Evolutionary conservation across 257 asterid genomes (phyloP).

Genomic region (Salvia hispanica): DNA sequence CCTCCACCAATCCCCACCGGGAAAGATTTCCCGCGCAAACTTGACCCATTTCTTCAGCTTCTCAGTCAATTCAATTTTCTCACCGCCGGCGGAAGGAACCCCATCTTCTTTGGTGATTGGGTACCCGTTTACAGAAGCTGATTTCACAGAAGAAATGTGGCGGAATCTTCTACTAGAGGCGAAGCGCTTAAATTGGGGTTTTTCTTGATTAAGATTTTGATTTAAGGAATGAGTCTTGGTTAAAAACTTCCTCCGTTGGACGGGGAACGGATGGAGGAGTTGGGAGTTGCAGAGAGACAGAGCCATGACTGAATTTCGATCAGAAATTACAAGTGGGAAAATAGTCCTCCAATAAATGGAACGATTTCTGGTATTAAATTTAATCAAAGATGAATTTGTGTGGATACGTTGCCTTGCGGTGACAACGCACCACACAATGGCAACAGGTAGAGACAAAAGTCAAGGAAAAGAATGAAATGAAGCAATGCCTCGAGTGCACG

Average conservation of each 20-base stretch:
- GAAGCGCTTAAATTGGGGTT: slow-evolving; percentile 29
- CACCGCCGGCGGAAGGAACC: slow-evolving; percentile 20
- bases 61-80: slow-evolving; percentile 40
- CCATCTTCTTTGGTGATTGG: slow-evolving; percentile 39
- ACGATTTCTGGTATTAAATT: not conserved
- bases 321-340: not conserved
- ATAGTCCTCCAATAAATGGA: not conserved
- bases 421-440: slow-evolving; percentile 29
- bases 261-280: slow-evolving; percentile 39
- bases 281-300: slow-evolving; percentile 41
- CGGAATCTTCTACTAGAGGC: slow-evolving; percentile 32
- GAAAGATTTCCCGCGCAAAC: slow-evolving; percentile 47
- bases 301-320: slow-evolving; percentile 39
- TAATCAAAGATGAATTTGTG: not conserved
- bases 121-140: slow-evolving; percentile 64
- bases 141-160: slow-evolving; percentile 42
- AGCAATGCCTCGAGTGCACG: not conserved
- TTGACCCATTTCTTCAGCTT: slow-evolving; percentile 57
- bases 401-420: slow-evolving; percentile 10
- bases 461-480: not conserved
- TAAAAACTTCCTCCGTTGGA: slow-evolving; percentile 28
- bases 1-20: slow-evolving; percentile 97
- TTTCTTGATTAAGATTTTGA: slow-evolving; percentile 28
- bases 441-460: slow-evolving; percentile 1
- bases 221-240: slow-evolving; percentile 16